phyloP scores from a whole-genome alignment of 768 basidiomycete species.

The Xanthoconium purpureum region DNA sequence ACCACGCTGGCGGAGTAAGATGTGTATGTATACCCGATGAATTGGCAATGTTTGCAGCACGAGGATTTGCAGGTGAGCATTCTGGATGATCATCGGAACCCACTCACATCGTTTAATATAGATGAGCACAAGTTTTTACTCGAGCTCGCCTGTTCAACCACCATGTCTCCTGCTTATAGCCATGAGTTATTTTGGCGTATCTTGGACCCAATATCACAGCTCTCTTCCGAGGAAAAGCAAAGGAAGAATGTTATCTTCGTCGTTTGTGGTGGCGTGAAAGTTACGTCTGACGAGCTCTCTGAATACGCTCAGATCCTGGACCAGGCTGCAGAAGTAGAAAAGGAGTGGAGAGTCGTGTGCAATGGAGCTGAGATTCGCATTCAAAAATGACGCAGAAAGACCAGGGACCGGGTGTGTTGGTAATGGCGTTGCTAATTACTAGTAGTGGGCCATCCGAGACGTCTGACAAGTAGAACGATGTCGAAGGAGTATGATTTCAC shows the following conservation, averaged over 20 bases:
- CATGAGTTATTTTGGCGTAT: conserved; percentile 48
- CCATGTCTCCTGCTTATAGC: conserved; percentile 65
- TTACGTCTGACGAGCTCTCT: conserved; percentile 50
- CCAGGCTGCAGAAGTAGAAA: conserved; percentile 30
- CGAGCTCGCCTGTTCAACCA: conserved; percentile 71
- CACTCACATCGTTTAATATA: conserved; percentile 22
- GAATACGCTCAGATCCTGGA: conserved; percentile 45
- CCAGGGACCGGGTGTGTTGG: neutral
- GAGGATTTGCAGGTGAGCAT: conserved; percentile 54
- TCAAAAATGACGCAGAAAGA: conserved; percentile 10
- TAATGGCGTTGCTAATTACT: conserved; percentile 15
- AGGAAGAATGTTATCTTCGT: conserved; percentile 19
- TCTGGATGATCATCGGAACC: neutral
- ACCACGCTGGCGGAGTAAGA: conserved; percentile 52
- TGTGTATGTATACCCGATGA: conserved; percentile 67
- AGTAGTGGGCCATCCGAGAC: neutral
- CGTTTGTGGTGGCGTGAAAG: conserved; percentile 54
- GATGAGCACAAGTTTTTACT: conserved; percentile 76
- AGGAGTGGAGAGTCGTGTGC: conserved; percentile 29
- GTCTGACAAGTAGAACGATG: neutral
- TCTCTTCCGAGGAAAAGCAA: conserved; percentile 24
- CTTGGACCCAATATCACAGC: conserved; percentile 21
- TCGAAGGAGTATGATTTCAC: conserved; percentile 8
- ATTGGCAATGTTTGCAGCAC: conserved; percentile 60
- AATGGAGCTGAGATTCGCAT: conserved; percentile 27